Evolutionary conservation across 1,139 yeast species (phyloP), one percentile per base, ranked within the genome.

Genomic region (Yamadazyma epiphylla): DNA sequence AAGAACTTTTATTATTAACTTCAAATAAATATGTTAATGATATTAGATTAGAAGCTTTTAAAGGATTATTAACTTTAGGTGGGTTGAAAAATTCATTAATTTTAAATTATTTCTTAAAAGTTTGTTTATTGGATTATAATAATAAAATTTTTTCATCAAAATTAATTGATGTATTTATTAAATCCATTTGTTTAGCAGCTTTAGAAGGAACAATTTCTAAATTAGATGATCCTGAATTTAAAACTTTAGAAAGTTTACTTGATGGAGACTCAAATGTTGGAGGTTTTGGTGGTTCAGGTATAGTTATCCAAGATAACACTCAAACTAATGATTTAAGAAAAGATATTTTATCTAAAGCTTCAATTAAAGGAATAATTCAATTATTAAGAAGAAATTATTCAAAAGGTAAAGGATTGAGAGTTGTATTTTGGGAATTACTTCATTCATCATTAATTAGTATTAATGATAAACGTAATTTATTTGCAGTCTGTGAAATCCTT

Each of bases 61-160:
- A 73, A 32, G 85, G 89, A 0, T 48, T 91, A 24, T 61, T 89
- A 31, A 48, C 74, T 4, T 60, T 86, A 22, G 96, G 96, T 8
- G 96, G 94, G 0, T 59, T 88, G 37, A 79, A 77, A 36, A 83
- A 85, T 46, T 55, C 63, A 11, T 64, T 68, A 15, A 64, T 87
- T 4, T 50, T 87, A 41, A 62, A 70, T 17, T 85, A 85, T 46
- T 75, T 79, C 38, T 74, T 85, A 43, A 66, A 75, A 27, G 60
- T 76, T 0, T 57, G 80, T 28, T 64, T 78, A 25, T 61, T 80
- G 29, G 88, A 81, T 27, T 62, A 65, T 3, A 33, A 45, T 3
- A 71, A 80, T 3, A 60, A 73, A 0, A 66, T 65, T 30, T 61
- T 86, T 28, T 70, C 77, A 29, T 60, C 65, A 14, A 66, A 71